A percentile compares a stretch with the other conserved stretches of the same genome.
These are phyloP conservation scores for Backusella sp. DNA, from an alignment of 192 early-diverging fungal species.

Conservation along the genomic window DNA sequence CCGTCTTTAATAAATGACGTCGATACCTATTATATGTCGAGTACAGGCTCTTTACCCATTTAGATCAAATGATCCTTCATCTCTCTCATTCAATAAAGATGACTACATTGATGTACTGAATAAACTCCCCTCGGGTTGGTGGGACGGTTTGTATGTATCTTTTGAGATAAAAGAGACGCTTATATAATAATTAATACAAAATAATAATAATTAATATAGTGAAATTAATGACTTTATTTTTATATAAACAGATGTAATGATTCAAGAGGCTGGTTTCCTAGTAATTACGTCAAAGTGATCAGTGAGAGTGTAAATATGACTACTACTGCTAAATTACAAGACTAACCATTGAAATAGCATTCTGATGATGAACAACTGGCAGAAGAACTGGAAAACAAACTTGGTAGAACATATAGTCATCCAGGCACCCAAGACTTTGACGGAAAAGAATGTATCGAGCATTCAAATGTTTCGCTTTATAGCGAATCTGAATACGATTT, in stretches of 20 bases:
- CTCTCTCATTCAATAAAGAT: constrained; percentile 79
- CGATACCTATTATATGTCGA: constrained; percentile 23
- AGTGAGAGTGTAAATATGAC: not conserved
- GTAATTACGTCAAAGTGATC: constrained; percentile 74
- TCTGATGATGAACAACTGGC: not conserved
- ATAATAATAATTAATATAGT: not conserved
- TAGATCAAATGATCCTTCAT: constrained; percentile 71
- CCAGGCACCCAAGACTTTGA: not conserved
- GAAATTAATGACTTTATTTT: not conserved
- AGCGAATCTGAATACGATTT: constrained; percentile 5
- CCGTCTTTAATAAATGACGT: constrained; percentile 12
- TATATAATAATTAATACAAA: not conserved
- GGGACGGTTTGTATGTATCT: constrained; percentile 78
- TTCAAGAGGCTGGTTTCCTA: constrained; percentile 86
- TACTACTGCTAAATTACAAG: not conserved
- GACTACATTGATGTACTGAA: constrained; percentile 90
- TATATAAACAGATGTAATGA: constrained; percentile 46
- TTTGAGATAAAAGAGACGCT: not conserved
- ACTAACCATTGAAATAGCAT: not conserved
- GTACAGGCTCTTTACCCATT: constrained; percentile 87
- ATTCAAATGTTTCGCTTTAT: not conserved
- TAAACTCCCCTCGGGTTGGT: constrained; percentile 93
- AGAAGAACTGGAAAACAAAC: not conserved
- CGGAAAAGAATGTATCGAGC: constrained; percentile 23
- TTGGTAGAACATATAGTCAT: not conserved